Evolutionary conservation across 2,329 filamentous ascomycete genomes (phyloP), one percentile per base, ranked within the genome.

Genomic region (Aspergillus tamarii): DNA sequence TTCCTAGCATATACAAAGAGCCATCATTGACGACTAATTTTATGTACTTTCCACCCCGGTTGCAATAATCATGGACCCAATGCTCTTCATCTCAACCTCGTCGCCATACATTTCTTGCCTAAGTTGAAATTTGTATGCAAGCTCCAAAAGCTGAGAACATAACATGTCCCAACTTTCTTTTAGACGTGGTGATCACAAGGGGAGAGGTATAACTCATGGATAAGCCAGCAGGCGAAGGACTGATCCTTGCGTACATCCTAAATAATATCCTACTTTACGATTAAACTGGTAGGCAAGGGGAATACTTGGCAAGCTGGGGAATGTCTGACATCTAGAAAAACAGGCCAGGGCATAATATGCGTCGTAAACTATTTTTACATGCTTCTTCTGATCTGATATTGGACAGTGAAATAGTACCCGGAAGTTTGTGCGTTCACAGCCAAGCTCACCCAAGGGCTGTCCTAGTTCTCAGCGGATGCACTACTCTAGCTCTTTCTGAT

Each of bases 31-130:
- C 34, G 4, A 36, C 4, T 14, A 11, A 36, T 14, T 34, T 12
- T 10, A 12, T 34, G 11, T 34, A 34, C 32, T 14, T 12, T 12
- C 32, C 1, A 2, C 23, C 32, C 1, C 9, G 10, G 8, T 34
- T 36, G 34, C 34, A 11, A 55, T 45, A 45, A 36, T 52, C 43
- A 32, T 10, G 10, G 30, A 9, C 10, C 30, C 30, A 26, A 26
- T 62, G 46, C 62, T 60, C 50, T 67, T 67, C 60, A 63, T 57
- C 48, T 64, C 61, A 39, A 64, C 34, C 9, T 59, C 46, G 11
- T 59, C 59, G 41, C 55, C 39, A 21, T 46, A 36, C 62, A 61
- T 19, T 46, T 46, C 11, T 9, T 46, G 14, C n/a, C 43, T n/a
- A 14, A 12, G 9, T 23, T 1, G n/a, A 14, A 46, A 1, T 10